Conservation (phyloP, 306 rosid species). For the Malus sieversii region DNA sequence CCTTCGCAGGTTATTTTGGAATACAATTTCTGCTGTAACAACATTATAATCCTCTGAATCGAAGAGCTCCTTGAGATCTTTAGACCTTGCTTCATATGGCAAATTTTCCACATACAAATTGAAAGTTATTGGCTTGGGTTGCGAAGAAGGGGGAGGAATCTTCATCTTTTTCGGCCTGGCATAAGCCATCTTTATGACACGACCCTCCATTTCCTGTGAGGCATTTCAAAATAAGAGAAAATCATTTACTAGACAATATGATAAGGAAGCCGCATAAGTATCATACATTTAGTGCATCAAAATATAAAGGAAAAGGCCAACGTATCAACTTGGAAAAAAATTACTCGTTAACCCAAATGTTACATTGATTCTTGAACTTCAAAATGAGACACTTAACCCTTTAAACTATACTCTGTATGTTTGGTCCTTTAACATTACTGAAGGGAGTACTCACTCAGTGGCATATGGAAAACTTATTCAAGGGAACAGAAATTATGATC, state of each 20-base stretch:
- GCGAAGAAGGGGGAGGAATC: conserved; percentile 31
- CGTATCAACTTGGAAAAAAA: not conserved
- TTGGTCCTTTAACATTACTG: not conserved
- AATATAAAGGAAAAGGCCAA: not conserved
- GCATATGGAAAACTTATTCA: not conserved
- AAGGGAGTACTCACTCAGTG: not conserved
- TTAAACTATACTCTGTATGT: not conserved
- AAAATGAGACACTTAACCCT: not conserved
- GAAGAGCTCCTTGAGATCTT: conserved; percentile 71
- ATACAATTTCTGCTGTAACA: conserved; percentile 61
- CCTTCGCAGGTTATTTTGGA: conserved; percentile 59
- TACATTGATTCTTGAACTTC: not conserved
- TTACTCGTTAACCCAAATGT: not conserved
- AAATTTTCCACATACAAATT: conserved; percentile 82
- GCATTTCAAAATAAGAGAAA: conserved; percentile 7
- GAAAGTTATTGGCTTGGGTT: conserved; percentile 51
- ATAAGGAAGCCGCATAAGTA: not conserved
- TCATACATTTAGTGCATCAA: not conserved
- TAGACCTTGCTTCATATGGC: conserved; percentile 57
- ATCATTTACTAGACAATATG: not conserved
- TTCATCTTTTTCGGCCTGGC: conserved; percentile 54
- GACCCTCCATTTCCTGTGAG: conserved; percentile 68
- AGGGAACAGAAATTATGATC: not conserved
- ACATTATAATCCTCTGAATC: conserved; percentile 44
- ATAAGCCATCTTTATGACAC: conserved; percentile 48